phyloP scores from a whole-genome alignment of 306 rosid species.

The Lathyrus aphaca region DNA sequence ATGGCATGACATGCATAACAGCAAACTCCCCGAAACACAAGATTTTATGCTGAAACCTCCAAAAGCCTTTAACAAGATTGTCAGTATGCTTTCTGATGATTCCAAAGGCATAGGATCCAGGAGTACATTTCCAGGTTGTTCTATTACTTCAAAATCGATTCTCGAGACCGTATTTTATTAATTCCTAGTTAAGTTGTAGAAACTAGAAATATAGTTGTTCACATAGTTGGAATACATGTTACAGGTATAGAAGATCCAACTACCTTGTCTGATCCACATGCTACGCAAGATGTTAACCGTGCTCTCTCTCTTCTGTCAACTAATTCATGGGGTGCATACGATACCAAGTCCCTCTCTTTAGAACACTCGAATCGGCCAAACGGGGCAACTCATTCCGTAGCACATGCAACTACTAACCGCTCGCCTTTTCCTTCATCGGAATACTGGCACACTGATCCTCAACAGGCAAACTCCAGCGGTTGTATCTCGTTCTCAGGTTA shows the following conservation, averaged over 20 bases:
- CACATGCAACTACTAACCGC: slow-evolving; percentile 43
- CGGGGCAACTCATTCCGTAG: slow-evolving; percentile 39
- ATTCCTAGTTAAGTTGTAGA: neutral
- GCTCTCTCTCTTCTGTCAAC: slow-evolving; percentile 99
- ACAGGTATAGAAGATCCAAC: slow-evolving; percentile 70
- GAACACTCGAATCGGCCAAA: slow-evolving; percentile 37
- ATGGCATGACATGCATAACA: slow-evolving; percentile 52
- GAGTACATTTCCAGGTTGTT: slow-evolving; percentile 57
- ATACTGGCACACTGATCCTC: slow-evolving; percentile 56
- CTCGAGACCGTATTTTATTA: neutral
- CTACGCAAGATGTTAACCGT: slow-evolving; percentile 60
- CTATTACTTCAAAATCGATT: slow-evolving; percentile 9
- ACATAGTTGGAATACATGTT: slow-evolving; percentile 8
- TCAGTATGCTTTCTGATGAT: slow-evolving; percentile 47
- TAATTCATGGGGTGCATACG: slow-evolving; percentile 60
- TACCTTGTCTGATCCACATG: slow-evolving; percentile 44
- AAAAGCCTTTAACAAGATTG: slow-evolving; percentile 47
- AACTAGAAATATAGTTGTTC: neutral
- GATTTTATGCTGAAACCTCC: slow-evolving; percentile 58
- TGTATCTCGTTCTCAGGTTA: slow-evolving; percentile 44
- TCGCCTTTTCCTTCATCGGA: slow-evolving; percentile 51
- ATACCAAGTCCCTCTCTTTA: slow-evolving; percentile 46
- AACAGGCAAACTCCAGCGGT: slow-evolving; percentile 25
- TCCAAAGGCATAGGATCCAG: slow-evolving; percentile 51
- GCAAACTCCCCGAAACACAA: slow-evolving; percentile 56